Conservation (phyloP, 2,329 filamentous ascomycete species). For the Aureobasidium pullulans region DNA sequence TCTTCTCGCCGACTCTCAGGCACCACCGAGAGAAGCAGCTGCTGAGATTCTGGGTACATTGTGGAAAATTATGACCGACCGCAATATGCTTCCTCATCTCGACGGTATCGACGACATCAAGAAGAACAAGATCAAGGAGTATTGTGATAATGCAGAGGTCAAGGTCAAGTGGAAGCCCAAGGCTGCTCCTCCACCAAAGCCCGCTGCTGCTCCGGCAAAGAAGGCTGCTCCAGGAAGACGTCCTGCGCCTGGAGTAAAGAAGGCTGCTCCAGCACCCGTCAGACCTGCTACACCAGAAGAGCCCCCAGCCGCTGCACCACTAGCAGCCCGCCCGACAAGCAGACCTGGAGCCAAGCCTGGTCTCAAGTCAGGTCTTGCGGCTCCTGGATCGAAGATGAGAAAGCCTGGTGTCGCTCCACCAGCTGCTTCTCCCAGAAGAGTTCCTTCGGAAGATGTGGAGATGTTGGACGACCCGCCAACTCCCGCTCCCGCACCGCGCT, state of each 20-base stretch:
- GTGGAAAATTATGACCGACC: slow-evolving; percentile 98
- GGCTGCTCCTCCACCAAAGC: slow-evolving; percentile 54
- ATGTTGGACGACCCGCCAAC: slow-evolving; percentile 27
- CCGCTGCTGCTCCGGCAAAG: slow-evolving; percentile 48
- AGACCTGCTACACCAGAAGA: slow-evolving; percentile 34
- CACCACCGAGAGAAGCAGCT: slow-evolving; percentile 76
- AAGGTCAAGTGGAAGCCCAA: slow-evolving; percentile 92
- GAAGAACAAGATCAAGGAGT: slow-evolving; percentile 94
- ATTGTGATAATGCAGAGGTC: slow-evolving; percentile 70
- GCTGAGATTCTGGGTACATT: slow-evolving; percentile 87
- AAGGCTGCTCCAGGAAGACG: slow-evolving; percentile 46
- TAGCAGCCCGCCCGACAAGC: slow-evolving; percentile 53
- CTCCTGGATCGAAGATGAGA: slow-evolving; percentile 34
- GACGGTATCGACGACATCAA: slow-evolving; percentile 92
- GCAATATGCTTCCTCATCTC: slow-evolving; percentile 86
- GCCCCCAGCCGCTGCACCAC: slow-evolving; percentile 44
- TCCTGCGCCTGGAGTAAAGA: slow-evolving; percentile 34
- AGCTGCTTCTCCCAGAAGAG: slow-evolving; percentile 27
- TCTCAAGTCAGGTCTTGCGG: slow-evolving; percentile 33
- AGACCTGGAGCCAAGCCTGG: slow-evolving; percentile 39
- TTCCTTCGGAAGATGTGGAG: slow-evolving; percentile 46
- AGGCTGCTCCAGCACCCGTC: slow-evolving; percentile 36
- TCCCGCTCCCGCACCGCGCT: slow-evolving; percentile 33
- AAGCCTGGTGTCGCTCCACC: slow-evolving; percentile 31
- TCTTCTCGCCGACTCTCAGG: slow-evolving; percentile 79